Evolutionary conservation across 495 filamentous ascomycete species (phyloP).

Genomic region (Aspergillus wentii): DNA sequence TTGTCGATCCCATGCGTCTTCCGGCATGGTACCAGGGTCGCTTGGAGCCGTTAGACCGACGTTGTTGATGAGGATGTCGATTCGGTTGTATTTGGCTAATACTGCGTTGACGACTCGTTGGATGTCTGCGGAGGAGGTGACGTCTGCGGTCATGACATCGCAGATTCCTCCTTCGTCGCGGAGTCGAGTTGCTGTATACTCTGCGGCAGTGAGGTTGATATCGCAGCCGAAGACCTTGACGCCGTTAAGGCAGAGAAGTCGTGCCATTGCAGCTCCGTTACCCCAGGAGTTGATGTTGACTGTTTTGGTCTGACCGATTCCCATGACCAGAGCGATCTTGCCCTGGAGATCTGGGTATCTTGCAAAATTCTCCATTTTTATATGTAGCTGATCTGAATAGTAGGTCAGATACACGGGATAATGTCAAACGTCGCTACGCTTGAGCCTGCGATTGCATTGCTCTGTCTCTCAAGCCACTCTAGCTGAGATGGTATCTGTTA

Average conservation of each 20-base stretch:
- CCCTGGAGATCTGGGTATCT: slow-evolving; percentile 17
- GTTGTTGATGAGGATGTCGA: slow-evolving; percentile 51
- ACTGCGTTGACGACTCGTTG: slow-evolving; percentile 30
- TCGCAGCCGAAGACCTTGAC: slow-evolving; percentile 40
- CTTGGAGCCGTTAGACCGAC: slow-evolving; percentile 41
- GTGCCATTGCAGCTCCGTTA: slow-evolving; percentile 38
- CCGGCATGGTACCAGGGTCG: slow-evolving; percentile 37
- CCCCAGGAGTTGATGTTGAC: slow-evolving; percentile 31
- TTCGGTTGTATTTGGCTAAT: slow-evolving; percentile 35
- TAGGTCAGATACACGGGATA: no score
- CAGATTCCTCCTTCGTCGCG: slow-evolving; percentile 15
- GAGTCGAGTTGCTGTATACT: slow-evolving; percentile 26
- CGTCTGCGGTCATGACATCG: slow-evolving; percentile 32
- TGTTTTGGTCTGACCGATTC: slow-evolving; percentile 38
- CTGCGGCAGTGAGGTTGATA: slow-evolving; percentile 28
- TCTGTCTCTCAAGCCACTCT: no score
- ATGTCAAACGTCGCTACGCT: no score
- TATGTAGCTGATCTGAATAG: no score
- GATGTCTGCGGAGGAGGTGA: slow-evolving; percentile 29
- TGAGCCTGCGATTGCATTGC: no score
- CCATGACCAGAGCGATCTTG: slow-evolving; percentile 42
- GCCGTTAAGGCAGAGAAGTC: slow-evolving; percentile 29
- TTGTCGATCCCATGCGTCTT: slow-evolving; percentile 44
- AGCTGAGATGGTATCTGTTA: neutral
- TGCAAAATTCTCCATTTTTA: no score